Evolutionary conservation across 1,139 yeast species (phyloP).

Genomic region (Sugiyamaella pinicola): DNA sequence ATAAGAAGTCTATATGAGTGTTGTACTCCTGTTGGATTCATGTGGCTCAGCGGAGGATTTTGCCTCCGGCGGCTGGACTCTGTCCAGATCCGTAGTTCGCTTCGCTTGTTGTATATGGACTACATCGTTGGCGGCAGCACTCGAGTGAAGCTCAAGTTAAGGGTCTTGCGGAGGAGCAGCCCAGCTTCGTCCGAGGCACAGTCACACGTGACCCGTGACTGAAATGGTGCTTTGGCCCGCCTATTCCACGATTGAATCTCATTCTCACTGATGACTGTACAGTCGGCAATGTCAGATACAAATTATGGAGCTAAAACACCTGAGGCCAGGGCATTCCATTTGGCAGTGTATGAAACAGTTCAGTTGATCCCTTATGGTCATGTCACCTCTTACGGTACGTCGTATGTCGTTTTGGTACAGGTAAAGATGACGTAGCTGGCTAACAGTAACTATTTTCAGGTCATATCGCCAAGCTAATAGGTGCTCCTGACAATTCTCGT

Average conservation of each 20-base stretch:
- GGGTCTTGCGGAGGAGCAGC: too few species aligned
- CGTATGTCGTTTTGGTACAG: too few species aligned
- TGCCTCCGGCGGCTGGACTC: constrained; percentile 1
- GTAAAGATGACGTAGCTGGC: background rate
- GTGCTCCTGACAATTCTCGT: constrained; percentile 65
- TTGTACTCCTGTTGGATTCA: background rate
- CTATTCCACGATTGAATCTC: too few species aligned
- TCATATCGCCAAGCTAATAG: constrained; percentile 66
- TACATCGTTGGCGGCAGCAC: too few species aligned
- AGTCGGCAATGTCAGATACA: constrained; percentile 1
- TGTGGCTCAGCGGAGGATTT: too few species aligned
- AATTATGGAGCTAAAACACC: constrained; percentile 42
- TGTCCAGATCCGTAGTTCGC: background rate
- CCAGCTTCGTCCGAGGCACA: too few species aligned
- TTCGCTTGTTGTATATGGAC: too few species aligned
- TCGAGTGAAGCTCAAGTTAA: too few species aligned
- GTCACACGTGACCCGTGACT: too few species aligned
- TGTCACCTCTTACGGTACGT: constrained; percentile 66
- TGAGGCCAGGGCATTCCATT: constrained; percentile 60
- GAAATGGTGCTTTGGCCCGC: too few species aligned
- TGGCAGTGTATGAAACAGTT: constrained; percentile 60
- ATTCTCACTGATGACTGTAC: too few species aligned
- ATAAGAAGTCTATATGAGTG: constrained; percentile 7
- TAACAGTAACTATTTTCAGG: constrained; percentile 41
- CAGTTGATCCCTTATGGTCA: constrained; percentile 61